These are phyloP conservation scores for Anastatica hierochuntica DNA, from an alignment of 345 rosid species.

Conservation along the genomic window DNA sequence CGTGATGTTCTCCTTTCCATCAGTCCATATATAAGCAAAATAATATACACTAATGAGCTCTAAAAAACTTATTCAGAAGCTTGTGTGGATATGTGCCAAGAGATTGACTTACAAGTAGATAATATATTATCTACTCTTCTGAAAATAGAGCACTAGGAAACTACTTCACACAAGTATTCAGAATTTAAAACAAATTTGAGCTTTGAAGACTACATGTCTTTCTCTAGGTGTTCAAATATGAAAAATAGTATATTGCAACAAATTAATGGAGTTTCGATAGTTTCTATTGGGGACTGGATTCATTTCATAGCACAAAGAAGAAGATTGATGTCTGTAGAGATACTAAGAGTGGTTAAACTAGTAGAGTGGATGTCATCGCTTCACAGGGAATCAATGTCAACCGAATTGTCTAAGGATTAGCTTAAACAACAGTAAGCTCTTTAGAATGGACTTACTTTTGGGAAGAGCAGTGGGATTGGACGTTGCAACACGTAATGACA, in stretches of 20 bases:
- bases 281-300: conserved; percentile 56
- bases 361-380: conserved; percentile 87
- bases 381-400: conserved; percentile 84
- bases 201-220: neutral
- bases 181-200: neutral
- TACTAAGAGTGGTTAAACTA: conserved; percentile 63
- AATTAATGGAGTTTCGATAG: too few species aligned
- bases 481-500: too few species aligned
- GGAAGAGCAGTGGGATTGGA: conserved; percentile 67
- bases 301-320: conserved; percentile 89
- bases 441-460: conserved; percentile 81
- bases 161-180: conserved; percentile 62
- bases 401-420: conserved; percentile 73
- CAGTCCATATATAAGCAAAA: conserved; percentile 57
- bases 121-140: conserved; percentile 73
- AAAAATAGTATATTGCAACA: too few species aligned
- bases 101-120: conserved; percentile 54
- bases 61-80: conserved; percentile 76
- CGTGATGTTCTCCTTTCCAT: conserved; percentile 22
- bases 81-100: conserved; percentile 65
- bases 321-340: conserved; percentile 72
- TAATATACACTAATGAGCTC: conserved; percentile 77
- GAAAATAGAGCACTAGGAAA: conserved; percentile 47
- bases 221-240: too few species aligned
- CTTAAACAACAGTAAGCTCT: conserved; percentile 57